These are phyloP conservation scores for Yarrowia sp. DNA, from an alignment of 805 yeast genomes.

Conservation along the genomic window DNA sequence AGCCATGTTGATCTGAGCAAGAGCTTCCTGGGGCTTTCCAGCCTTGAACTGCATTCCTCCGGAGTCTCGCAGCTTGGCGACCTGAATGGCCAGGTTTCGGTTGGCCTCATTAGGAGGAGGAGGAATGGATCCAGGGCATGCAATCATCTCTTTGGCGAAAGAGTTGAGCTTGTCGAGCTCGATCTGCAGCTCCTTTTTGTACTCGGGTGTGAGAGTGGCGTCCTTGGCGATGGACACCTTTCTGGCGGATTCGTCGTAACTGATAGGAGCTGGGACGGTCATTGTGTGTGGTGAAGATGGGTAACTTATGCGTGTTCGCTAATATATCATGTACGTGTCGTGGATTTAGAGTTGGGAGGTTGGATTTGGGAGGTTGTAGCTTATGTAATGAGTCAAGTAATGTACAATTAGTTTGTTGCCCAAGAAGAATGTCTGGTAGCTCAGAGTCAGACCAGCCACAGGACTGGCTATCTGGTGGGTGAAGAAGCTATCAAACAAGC, in stretches of 20 bases:
- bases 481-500: too few relatives aligned
- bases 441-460: too few relatives aligned
- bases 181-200: constrained; percentile 32
- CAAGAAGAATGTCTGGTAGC: too few relatives aligned
- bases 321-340: constrained; percentile 14
- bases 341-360: constrained; percentile 19
- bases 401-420: too few relatives aligned
- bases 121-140: constrained; percentile 40
- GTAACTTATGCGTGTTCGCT: constrained; percentile 16
- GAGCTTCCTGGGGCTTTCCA: constrained; percentile 40
- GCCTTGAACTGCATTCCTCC: constrained; percentile 37
- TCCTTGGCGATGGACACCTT: constrained; percentile 29
- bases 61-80: constrained; percentile 39
- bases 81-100: constrained; percentile 35
- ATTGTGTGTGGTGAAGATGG: neutral
- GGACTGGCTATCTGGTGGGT: too few relatives aligned
- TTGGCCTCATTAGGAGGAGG: constrained; percentile 39
- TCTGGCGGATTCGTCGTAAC: constrained; percentile 33
- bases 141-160: constrained; percentile 37
- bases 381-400: neutral
- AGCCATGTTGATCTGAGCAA: constrained; percentile 40
- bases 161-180: constrained; percentile 37
- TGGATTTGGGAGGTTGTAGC: neutral
- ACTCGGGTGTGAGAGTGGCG: constrained; percentile 25
- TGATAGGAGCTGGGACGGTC: constrained; percentile 29